Evolutionary conservation across 192 early-diverging fungal species (phyloP).

Genomic region (Mortierella alpina): DNA sequence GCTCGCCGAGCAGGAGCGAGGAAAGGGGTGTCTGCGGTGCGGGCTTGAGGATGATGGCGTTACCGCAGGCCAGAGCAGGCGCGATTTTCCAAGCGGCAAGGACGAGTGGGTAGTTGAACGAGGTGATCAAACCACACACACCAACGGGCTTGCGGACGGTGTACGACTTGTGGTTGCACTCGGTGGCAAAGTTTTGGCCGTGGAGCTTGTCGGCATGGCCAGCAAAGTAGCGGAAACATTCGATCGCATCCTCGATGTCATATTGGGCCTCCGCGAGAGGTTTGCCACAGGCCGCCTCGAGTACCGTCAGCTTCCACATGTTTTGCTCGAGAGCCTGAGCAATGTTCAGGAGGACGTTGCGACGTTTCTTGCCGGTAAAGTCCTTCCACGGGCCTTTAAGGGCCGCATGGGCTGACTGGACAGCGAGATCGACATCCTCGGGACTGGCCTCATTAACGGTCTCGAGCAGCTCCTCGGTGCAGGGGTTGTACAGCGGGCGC

Average conservation of each 20-base stretch:
- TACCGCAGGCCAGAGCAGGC: conserved; percentile 81
- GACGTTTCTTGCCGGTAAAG: conserved; percentile 58
- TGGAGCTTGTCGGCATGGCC: conserved; percentile 72
- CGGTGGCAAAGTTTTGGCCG: conserved; percentile 61
- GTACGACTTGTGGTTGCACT: conserved; percentile 62
- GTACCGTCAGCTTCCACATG: conserved; percentile 58
- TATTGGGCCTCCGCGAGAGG: conserved; percentile 67
- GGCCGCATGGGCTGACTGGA: conserved; percentile 68
- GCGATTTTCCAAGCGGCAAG: conserved; percentile 87
- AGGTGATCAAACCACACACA: conserved; percentile 81
- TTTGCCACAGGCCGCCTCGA: conserved; percentile 89
- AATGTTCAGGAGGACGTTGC: conserved; percentile 67
- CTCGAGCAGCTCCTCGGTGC: conserved; percentile 69
- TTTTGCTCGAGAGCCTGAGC: conserved; percentile 65
- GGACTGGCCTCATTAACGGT: conserved; percentile 68
- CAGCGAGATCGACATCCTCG: conserved; percentile 75
- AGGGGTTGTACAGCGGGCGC: conserved; percentile 75
- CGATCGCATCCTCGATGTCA: conserved; percentile 72
- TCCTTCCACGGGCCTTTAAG: conserved; percentile 65
- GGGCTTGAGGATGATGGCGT: conserved; percentile 82
- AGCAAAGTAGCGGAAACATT: conserved; percentile 83
- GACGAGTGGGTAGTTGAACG: conserved; percentile 80
- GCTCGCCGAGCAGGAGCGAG: conserved; percentile 69
- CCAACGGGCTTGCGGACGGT: conserved; percentile 74
- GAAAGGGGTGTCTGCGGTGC: conserved; percentile 76